phyloP scores from a whole-genome alignment of 2,329 filamentous ascomycete species.

The Aspergillus bombycis region DNA sequence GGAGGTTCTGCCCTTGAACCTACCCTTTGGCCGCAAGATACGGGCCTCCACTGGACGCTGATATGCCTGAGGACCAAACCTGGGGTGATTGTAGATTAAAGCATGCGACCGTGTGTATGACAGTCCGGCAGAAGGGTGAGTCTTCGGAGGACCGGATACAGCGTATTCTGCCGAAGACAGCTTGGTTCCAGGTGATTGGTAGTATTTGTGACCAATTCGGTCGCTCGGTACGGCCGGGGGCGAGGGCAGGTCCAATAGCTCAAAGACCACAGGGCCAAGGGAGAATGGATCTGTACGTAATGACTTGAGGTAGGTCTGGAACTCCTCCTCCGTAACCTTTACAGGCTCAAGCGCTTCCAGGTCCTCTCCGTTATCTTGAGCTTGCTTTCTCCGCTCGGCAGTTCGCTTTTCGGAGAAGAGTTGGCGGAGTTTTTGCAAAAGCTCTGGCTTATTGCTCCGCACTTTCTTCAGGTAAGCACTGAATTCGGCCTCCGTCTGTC shows the following conservation, averaged over 20 bases:
- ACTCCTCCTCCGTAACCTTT: constrained; percentile 49
- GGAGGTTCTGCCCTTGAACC: constrained; percentile 34
- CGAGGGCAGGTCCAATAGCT: constrained; percentile 60
- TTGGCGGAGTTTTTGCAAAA: constrained; percentile 42
- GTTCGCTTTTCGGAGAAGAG: constrained; percentile 37
- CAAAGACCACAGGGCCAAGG: constrained; percentile 56
- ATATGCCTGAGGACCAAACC: constrained; percentile 60
- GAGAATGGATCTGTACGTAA: constrained; percentile 46
- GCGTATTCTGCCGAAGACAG: constrained; percentile 48
- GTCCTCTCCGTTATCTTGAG: constrained; percentile 45
- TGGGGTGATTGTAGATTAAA: constrained; percentile 61
- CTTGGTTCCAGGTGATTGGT: constrained; percentile 38
- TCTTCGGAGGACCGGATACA: constrained; percentile 57
- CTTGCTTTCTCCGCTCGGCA: constrained; percentile 40
- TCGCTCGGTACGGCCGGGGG: constrained; percentile 42
- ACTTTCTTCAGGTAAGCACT: constrained; percentile 53
- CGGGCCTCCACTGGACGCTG: constrained; percentile 60
- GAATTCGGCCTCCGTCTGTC: constrained; percentile 60
- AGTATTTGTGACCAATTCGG: constrained; percentile 39
- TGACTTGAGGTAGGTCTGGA: constrained; percentile 49
- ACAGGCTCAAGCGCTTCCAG: constrained; percentile 32
- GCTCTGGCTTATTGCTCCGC: constrained; percentile 43
- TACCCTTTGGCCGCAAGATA: constrained; percentile 54
- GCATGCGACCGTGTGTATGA: constrained; percentile 62
- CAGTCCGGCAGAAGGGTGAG: constrained; percentile 67